Base-by-base conservation (phyloP, 2,329 filamentous ascomycete genomes). In the Aureobasidium mangrovei region DNA sequence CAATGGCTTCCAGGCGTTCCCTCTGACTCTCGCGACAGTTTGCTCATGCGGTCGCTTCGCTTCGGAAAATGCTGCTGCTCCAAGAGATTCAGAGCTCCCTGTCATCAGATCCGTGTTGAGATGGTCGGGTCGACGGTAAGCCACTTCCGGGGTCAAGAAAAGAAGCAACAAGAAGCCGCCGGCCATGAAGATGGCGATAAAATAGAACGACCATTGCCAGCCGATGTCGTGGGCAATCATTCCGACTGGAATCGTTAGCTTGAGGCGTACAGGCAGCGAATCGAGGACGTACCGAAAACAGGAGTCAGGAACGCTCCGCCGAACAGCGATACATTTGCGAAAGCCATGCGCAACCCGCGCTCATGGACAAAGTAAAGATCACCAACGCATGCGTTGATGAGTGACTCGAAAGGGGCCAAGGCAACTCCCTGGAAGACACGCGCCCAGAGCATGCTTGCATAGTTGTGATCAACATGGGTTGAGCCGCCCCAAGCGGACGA, bases 291-390 rank as follows among this genome's bases (percentile, higher is more conserved):
- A 41, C 38, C 38, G 27, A 95, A 72, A n/a, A 96, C 88, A 0
- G 91, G 91, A 0, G 91, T 95, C 60, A 86, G 77, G 65, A 87
- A 87, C 1, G 83, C 80, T 12, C 83, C 83, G 2, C 84, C 84
- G 59, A 86, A 88, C 2, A 88, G 72, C n/a, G 81, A 77, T 31
- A 86, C 75, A 63, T 86, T 87, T 3, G 77, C 78, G 53, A 95
- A 76, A 0, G 91, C 91, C 91, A 96, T 96, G 54, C 91, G 81
- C 61, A 85, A 81, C 32, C 91, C 90, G 51, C 80, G 69, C 69
- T 87, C 82, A 72, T 91, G 91, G 28, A 96, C 89, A 68, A 84
- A 93, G 70, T 91, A 96, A 49, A 97, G 67, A 68, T 97, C 91
- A 39, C 90, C 91, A 5, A 96, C 87, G 46, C 83, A 85, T 0